Percentiles rank a stretch among this genome's conserved stretches.
Evolutionary conservation across 164 flowering plant genomes (phyloP).

Genomic region (Hamamelis virginiana): DNA sequence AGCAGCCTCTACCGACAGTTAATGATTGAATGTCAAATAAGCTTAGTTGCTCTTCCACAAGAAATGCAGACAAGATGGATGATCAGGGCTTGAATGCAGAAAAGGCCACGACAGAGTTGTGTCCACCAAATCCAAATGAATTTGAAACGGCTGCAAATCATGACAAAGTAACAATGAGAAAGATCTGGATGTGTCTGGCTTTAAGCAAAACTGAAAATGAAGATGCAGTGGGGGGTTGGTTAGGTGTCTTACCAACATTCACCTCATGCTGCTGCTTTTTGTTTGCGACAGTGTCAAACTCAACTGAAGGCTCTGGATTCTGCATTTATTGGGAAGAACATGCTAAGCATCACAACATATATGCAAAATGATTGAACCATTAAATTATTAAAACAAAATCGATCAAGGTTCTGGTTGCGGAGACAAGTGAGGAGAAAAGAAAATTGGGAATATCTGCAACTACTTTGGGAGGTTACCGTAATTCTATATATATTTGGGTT

Average conservation of each 20-base stretch:
- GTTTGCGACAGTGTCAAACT: slow-evolving; percentile 85
- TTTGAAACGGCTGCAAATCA: slow-evolving; percentile 72
- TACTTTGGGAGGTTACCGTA: no score
- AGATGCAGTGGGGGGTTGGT: background rate
- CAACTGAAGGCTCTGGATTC: slow-evolving; percentile 87
- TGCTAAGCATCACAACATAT: background rate
- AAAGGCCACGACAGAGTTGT: slow-evolving; percentile 87
- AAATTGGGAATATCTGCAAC: no score
- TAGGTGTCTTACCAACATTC: slow-evolving; percentile 70
- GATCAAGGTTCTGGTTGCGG: no score
- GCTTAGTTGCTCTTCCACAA: background rate
- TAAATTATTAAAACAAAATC: background rate
- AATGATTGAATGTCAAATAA: background rate
- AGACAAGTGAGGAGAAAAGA: no score
- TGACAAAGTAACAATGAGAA: background rate
- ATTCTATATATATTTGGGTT: no score
- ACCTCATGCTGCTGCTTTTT: slow-evolving; percentile 84
- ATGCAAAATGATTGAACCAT: background rate
- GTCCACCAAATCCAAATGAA: slow-evolving; percentile 94
- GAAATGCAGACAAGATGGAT: slow-evolving; percentile 5
- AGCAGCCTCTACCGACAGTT: slow-evolving; percentile 5
- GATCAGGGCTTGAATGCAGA: slow-evolving; percentile 76
- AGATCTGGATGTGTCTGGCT: background rate
- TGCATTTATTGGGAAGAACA: slow-evolving; percentile 25
- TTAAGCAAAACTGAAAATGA: background rate